A percentile compares a stretch with the other conserved stretches of the same genome.
These are phyloP conservation scores for Jasminum sambac DNA, from an alignment of 257 asterid species.

Conservation along the genomic window DNA sequence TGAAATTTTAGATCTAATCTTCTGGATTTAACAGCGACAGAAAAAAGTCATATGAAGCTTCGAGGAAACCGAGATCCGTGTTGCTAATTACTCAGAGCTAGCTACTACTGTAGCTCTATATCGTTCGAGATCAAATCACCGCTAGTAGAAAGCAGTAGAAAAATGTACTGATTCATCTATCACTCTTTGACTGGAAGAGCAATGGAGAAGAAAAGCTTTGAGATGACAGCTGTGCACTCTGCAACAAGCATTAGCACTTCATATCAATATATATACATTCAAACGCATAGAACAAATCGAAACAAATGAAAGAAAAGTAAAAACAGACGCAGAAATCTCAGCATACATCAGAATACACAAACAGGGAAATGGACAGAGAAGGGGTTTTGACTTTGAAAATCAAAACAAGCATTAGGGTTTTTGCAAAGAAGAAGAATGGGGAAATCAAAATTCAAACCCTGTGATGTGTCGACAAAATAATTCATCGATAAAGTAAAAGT, in stretches of 20 bases:
- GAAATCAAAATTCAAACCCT: slow-evolving; percentile 3
- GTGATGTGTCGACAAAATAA: slow-evolving; percentile 28
- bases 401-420: slow-evolving; percentile 20
- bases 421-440: slow-evolving; percentile 19
- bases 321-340: not conserved
- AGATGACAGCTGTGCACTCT: slow-evolving; percentile 41
- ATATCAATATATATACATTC: slow-evolving; percentile 15
- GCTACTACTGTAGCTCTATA: slow-evolving; percentile 19
- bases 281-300: not conserved
- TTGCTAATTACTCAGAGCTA: slow-evolving; percentile 36
- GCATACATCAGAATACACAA: not conserved
- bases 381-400: slow-evolving; percentile 26
- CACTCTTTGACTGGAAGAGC: slow-evolving; percentile 32
- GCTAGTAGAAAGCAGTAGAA: slow-evolving; percentile 19
- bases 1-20: slow-evolving; percentile 3
- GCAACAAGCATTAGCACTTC: slow-evolving; percentile 22
- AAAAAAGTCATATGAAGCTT: not conserved
- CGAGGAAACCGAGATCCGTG: slow-evolving; percentile 10
- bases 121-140: slow-evolving; percentile 31
- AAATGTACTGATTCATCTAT: slow-evolving; percentile 32
- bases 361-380: slow-evolving; percentile 8
- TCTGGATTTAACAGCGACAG: not conserved
- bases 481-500: slow-evolving; percentile 34
- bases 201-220: slow-evolving; percentile 26
- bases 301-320: not conserved